Base-by-base conservation (phyloP, 495 filamentous ascomycete genomes). In the Recurvomyces mirabilis region DNA sequence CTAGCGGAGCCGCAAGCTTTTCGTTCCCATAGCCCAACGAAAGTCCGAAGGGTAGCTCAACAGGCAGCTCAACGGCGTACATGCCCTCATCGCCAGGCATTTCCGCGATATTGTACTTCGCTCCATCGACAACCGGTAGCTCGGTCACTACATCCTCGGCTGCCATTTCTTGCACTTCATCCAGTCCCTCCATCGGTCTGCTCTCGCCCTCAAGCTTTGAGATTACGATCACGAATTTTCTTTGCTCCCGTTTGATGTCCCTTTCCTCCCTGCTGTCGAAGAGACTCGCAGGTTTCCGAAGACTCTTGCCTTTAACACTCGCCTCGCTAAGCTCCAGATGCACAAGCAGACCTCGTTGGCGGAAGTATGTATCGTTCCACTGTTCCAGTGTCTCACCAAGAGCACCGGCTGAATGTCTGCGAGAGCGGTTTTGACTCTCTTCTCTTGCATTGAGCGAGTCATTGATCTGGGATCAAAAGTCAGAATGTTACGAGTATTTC, bases 341-440 rank as follows among this genome's bases (percentile, higher is more conserved):
- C 21, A 26, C 47, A 26, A 20, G 26, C 6, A 50, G 25, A 11
- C 40, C 40, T 11, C 39, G 47, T 18, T 38, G 13, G 2, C 20
- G 41, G 32, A 50, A 50, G 41, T 50, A 50, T 23, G 17, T 32
- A 7, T 43, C 39, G 47, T 50, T 50, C 47, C 47, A 50, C 5
- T 43, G 47, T 12, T 38, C 6, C 11, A 50, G 36, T 15, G 32
- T 38, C 13, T 38, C 26, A 11, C 47, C 47, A 9, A 50, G 33
- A 13, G 40, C 39, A 25, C 47, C 41, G 31, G 24, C 31, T 4
- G 40, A 26, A 10, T 48, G 34, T 46, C 22, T 14, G 3, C 2
- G 3, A 49, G 38, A 22, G 38, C 38, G 5, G 9, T 39, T 37
- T 49, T 49, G 26, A 49, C 38, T 6, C 30, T 43, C 15, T 44